Evolutionary conservation across 1,284 basidiomycete genomes (phyloP).

Genomic region (Ganoderma multipileum): DNA sequence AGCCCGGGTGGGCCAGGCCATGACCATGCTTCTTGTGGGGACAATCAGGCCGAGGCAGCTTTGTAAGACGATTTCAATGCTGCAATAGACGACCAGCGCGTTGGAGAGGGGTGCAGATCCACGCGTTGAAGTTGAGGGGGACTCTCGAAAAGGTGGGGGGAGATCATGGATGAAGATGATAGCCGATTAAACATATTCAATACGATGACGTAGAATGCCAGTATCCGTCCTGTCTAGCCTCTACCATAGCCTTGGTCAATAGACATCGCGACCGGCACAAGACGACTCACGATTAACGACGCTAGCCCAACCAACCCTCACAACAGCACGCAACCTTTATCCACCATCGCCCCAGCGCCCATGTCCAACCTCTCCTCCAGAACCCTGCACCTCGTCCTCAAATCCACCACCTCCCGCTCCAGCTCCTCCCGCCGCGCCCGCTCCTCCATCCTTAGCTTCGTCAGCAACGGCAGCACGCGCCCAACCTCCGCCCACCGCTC

Average conservation of each 20-base stretch:
- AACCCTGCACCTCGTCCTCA: slow-evolving; percentile 53
- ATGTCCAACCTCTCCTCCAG: slow-evolving; percentile 47
- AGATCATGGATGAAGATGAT: neutral
- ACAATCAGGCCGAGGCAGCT: neutral
- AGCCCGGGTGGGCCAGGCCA: neutral
- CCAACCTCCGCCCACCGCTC: slow-evolving; percentile 52
- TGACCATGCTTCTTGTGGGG: neutral
- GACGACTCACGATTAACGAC: neutral
- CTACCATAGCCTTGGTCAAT: neutral
- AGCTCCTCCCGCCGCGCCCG: slow-evolving; percentile 46
- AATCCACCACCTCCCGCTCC: slow-evolving; percentile 58
- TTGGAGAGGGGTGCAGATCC: neutral
- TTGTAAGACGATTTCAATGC: neutral
- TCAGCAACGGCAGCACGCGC: slow-evolving; percentile 55
- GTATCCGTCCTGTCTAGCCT: neutral
- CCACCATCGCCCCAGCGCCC: slow-evolving; percentile 26
- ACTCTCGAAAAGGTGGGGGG: neutral
- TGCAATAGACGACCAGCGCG: neutral
- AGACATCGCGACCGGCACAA: neutral
- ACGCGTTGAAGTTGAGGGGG: neutral
- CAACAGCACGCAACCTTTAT: slow-evolving; percentile 35
- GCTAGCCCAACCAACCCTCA: slow-evolving; percentile 21
- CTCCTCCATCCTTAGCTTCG: slow-evolving; percentile 56
- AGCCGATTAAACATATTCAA: neutral
- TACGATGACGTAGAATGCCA: neutral